Evolutionary conservation across 768 basidiomycete species (phyloP).

Genomic region (Lentinula lateritia): DNA sequence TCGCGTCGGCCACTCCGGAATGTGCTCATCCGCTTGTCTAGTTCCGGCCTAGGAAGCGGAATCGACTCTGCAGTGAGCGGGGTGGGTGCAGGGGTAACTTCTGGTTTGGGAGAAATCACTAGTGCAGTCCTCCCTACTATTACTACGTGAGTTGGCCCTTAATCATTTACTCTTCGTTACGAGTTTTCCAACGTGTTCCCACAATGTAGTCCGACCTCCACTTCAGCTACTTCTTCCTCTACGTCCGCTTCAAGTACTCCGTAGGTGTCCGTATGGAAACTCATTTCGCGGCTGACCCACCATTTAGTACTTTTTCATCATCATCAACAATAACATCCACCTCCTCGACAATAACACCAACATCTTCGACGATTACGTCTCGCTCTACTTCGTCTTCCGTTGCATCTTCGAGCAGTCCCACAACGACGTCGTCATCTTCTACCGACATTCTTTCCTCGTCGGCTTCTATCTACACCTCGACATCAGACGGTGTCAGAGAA

Average conservation of each 20-base stretch:
- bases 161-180: background rate
- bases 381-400: background rate
- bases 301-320: background rate
- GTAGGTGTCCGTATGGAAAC: background rate
- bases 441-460: constrained; percentile 11
- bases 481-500: constrained; percentile 18
- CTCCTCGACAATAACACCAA: background rate
- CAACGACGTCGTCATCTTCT: constrained; percentile 8
- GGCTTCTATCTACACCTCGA: constrained; percentile 9
- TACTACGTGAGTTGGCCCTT: background rate
- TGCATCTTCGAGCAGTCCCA: constrained; percentile 6
- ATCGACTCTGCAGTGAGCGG: background rate
- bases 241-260: background rate
- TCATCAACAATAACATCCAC: background rate
- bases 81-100: constrained; percentile 2
- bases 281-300: background rate
- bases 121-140: background rate
- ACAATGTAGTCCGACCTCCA: background rate
- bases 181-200: background rate
- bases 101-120: constrained; percentile 2
- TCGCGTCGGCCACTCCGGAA: background rate
- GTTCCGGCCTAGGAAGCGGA: background rate
- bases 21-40: background rate
- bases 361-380: background rate
- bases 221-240: background rate